Evolutionary conservation across 129 eudicot genomes (phyloP), one percentile per base, ranked within the genome.

Genomic region (Mikania micrantha): DNA sequence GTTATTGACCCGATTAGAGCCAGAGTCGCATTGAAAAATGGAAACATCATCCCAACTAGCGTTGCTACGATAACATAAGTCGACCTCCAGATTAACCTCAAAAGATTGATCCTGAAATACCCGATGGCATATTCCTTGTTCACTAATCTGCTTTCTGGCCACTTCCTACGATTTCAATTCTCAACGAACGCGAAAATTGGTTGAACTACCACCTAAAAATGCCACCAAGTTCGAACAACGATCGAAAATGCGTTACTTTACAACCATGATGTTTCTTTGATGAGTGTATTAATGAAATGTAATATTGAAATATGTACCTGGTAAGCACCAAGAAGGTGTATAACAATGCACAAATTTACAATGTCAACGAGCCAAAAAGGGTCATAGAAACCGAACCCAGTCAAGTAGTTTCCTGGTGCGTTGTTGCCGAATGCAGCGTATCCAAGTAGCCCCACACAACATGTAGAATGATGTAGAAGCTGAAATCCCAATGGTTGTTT

Each of bases 311-410:
- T 22, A 20, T 19, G 13, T 83, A 84, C 96, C 91, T 88, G 96
- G 64, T 88, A 88, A 62, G 91, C 96, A 22, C 91, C 87, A 71
- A 83, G 35, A 19, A 88, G 87, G 57, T 88, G 96, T 29, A 88
- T 56, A 38, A 61, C 72, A 31, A 88, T 83, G 85, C 82, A 85
- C 12, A 85, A 38, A 34, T 88, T 88, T 19, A 83, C 95, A 10
- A 82, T 12, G 58, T 78, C 88, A 12, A 87, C 69, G 8, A 87
- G 85, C 95, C 95, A 87, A 42, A 76, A 87, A 16, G 95, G 91
- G 9, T 85, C 85, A 22, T 80, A 88, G 76, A 85, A 66, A 45
- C 71, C 71, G 10, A 66, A 66, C 44, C 60, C 71, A 10, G 32
- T 66, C 44, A 66, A 66, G 57, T 85, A 75, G 61, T 88, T 88